Evolutionary conservation across 2,329 filamentous ascomycete genomes (phyloP).

Genomic region (Monosporascus cannonballus): DNA sequence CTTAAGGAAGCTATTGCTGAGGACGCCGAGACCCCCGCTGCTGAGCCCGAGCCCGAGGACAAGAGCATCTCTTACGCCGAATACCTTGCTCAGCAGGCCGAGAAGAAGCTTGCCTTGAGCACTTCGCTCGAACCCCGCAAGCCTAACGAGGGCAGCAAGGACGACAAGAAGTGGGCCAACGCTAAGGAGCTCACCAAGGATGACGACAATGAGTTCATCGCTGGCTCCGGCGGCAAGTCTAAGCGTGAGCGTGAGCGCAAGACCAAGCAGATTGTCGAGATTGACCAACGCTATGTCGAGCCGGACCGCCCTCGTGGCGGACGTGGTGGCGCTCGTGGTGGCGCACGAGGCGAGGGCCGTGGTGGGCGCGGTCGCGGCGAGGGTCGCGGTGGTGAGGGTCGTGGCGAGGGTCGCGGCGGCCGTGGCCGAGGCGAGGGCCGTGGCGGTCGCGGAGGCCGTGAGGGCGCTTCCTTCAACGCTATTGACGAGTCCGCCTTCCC

Average conservation of each 20-base stretch:
- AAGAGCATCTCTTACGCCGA: conserved; percentile 86
- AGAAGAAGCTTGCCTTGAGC: conserved; percentile 71
- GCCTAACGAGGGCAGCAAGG: conserved; percentile 85
- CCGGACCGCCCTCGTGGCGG: conserved; percentile 53
- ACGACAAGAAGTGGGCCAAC: conserved; percentile 86
- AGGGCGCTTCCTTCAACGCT: conserved; percentile 48
- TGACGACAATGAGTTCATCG: conserved; percentile 70
- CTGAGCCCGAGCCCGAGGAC: conserved; percentile 63
- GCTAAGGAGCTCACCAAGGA: conserved; percentile 68
- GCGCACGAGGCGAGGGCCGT: conserved; percentile 44
- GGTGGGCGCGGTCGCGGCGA: conserved; percentile 41
- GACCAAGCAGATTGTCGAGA: conserved; percentile 83
- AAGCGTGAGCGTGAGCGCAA: conserved; percentile 84
- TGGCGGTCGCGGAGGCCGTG: conserved; percentile 42
- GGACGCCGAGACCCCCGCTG: conserved; percentile 35
- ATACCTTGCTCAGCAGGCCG: conserved; percentile 68
- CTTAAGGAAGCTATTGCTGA: conserved; percentile 61
- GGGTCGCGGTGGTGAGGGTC: conserved; percentile 43
- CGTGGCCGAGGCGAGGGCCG: conserved; percentile 36
- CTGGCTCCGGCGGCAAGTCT: conserved; percentile 68
- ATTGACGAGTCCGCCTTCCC: conserved; percentile 55
- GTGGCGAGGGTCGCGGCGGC: conserved; percentile 40
- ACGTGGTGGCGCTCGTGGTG: conserved; percentile 44
- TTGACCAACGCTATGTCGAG: conserved; percentile 79
- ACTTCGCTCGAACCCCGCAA: conserved; percentile 66